phyloP scores from a whole-genome alignment of 768 basidiomycete genomes.

The Chiua virens region DNA sequence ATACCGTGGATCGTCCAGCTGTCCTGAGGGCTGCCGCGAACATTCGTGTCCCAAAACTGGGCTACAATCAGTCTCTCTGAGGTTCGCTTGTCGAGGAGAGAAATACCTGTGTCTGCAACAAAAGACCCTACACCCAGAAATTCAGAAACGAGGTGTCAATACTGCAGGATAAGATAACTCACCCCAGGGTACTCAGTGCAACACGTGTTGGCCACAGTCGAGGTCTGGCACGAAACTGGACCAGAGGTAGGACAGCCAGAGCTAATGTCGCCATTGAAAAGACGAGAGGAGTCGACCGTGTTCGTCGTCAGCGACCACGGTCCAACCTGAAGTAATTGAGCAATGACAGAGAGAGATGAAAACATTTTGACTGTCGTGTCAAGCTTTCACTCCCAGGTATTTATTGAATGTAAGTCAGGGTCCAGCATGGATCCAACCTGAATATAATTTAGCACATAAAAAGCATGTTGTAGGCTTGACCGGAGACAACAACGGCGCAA shows the following conservation, averaged over 20 bases:
- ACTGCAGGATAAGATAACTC: constrained; percentile 26
- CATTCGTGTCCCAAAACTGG: constrained; percentile 61
- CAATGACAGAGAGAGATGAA: constrained; percentile 19
- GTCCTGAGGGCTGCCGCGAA: constrained; percentile 58
- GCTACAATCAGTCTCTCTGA: constrained; percentile 2
- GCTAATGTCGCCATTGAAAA: constrained; percentile 36
- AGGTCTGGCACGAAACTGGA: constrained; percentile 54
- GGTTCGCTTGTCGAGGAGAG: neutral
- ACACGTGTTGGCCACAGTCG: constrained; percentile 49
- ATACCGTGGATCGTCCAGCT: constrained; percentile 78
- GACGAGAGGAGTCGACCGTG: constrained; percentile 18
- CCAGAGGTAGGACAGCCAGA: constrained; percentile 55
- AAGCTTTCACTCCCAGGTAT: neutral
- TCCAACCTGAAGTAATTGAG: constrained; percentile 23
- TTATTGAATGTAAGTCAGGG: neutral
- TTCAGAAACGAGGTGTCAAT: neutral
- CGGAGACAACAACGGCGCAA: neutral
- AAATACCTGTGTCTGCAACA: constrained; percentile 54
- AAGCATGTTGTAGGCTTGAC: neutral
- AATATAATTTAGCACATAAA: neutral
- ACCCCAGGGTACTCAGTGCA: constrained; percentile 72
- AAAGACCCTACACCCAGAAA: constrained; percentile 45
- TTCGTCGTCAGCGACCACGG: constrained; percentile 18
- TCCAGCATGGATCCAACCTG: no score
- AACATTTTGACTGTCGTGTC: constrained; percentile 9